Evolutionary conservation across 345 rosid species (phyloP), one percentile per base, ranked within the genome.

Genomic region (Reutealis trisperma): DNA sequence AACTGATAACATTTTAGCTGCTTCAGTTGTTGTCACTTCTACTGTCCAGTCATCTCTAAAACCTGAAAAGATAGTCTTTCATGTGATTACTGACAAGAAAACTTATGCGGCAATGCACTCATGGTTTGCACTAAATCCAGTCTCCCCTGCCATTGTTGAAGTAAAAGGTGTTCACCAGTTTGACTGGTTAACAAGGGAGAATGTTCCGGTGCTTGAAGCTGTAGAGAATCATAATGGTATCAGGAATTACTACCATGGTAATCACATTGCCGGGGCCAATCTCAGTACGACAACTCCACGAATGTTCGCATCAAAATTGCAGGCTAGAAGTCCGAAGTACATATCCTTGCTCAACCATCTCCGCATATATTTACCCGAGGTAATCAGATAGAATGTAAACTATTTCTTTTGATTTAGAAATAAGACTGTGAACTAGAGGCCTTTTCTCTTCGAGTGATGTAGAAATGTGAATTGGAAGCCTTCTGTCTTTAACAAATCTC

Each of bases 61-160:
- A 75, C 99, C 99, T 34, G 97, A 91, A 75, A 96, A 88, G 84
- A 90, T 96, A 76, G 99, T 96, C 71, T 96, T 96, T 80, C 99
- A 96, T 76, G 81, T 96, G 83, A 92, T 96, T 77, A 96, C 99
- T 27, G 99, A 96, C 86, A 96, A 96, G 94, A 96, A 94, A 86
- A 96, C 99, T 13, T 96, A 89, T 63, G 97, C 99, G 15, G 99
- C 93, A 41, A 96, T 96, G 98, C 99, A 94, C 79, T 94, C 99
- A 72, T 96, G 99, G 99, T 96, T 96, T 85, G 97, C 99, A 6
- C 86, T 96, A 63, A 94, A 96, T 75, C 88, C 99, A 21, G 84
- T 86, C 34, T 85, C 91, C 80, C 98, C 97, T 49, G 97, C 99
- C 44, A 91, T 92, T 61, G 87, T 94, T 67, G 99, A 96, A 84